Conservation (phyloP, 768 basidiomycete genomes). For the Leccinum subgranulosum region DNA sequence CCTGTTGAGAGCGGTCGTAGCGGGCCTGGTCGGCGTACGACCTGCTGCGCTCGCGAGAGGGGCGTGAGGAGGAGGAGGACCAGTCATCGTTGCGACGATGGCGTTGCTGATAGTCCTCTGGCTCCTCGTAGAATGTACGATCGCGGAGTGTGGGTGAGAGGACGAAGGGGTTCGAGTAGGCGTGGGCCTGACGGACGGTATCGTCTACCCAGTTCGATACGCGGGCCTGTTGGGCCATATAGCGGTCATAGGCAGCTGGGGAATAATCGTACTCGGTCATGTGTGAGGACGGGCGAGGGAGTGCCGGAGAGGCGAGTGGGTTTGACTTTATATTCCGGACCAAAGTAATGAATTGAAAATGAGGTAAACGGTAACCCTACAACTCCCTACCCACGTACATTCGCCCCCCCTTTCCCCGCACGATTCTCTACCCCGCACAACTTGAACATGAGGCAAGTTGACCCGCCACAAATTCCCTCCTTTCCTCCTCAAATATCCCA, state of each 20-base stretch:
- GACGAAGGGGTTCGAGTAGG: constrained; percentile 27
- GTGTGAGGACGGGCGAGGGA: constrained; percentile 1
- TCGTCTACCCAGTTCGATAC: constrained; percentile 50
- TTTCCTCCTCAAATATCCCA: not conserved
- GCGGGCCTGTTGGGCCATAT: constrained; percentile 44
- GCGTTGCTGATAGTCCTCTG: not conserved
- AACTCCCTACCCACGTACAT: not conserved
- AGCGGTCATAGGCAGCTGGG: constrained; percentile 48
- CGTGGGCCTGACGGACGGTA: constrained; percentile 32
- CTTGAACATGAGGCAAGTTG: constrained; percentile 8
- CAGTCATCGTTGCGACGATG: constrained; percentile 11
- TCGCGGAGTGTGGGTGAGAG: constrained; percentile 31
- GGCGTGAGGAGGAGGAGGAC: constrained; percentile 21
- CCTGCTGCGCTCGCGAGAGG: constrained; percentile 20
- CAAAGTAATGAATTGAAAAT: not conserved
- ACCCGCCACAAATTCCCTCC: not conserved
- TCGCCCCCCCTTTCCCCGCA: constrained; percentile 25
- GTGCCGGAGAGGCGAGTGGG: constrained; percentile 6
- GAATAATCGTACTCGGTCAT: constrained; percentile 67
- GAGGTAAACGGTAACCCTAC: not conserved
- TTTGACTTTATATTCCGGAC: constrained; percentile 12
- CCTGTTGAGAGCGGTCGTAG: constrained; percentile 16
- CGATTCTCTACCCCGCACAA: constrained; percentile 20
- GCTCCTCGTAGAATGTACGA: constrained; percentile 27
- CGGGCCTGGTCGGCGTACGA: constrained; percentile 23